phyloP scores from a whole-genome alignment of 345 rosid genomes.

The Bruguiera sexangula region DNA sequence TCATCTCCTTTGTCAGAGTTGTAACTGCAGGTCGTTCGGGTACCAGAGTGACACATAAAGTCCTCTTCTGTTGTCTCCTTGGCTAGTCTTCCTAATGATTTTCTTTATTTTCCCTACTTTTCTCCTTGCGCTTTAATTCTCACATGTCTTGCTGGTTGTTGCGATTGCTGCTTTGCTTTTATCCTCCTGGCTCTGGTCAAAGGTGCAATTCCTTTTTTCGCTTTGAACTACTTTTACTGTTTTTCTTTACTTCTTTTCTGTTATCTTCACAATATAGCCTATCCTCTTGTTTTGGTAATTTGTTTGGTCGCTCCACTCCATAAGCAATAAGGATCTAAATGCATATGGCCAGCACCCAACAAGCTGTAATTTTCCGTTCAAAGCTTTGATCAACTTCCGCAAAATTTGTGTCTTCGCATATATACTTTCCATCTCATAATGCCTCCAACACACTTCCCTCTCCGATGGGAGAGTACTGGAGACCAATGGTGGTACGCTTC shows the following conservation, averaged over 20 bases:
- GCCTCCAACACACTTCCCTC: constrained; percentile 77
- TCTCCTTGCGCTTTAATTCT: background rate
- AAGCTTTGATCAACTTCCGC: constrained; percentile 4
- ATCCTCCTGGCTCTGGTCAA: background rate
- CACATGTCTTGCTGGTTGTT: constrained; percentile 11
- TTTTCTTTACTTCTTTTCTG: background rate
- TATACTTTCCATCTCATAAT: constrained; percentile 17
- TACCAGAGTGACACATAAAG: constrained; percentile 20
- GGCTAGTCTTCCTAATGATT: constrained; percentile 3
- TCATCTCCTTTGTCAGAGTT: constrained; percentile 22
- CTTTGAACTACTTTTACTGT: background rate
- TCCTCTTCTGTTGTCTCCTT: constrained; percentile 8
- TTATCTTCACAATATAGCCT: background rate
- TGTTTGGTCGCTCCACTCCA: background rate
- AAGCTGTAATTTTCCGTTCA: background rate
- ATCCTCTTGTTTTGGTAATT: background rate
- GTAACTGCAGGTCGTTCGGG: constrained; percentile 33
- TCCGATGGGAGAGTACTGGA: constrained; percentile 95
- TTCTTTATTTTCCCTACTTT: constrained; percentile 1
- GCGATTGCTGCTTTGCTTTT: background rate
- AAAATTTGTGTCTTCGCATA: constrained; percentile 2
- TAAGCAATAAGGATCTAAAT: background rate
- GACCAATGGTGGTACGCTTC: constrained; percentile 99
- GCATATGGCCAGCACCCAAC: background rate
- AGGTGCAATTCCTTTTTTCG: background rate